phyloP scores from a whole-genome alignment of 225 moss, liverwort and hornwort genomes.

The Pseudisothecium myosuroides region DNA sequence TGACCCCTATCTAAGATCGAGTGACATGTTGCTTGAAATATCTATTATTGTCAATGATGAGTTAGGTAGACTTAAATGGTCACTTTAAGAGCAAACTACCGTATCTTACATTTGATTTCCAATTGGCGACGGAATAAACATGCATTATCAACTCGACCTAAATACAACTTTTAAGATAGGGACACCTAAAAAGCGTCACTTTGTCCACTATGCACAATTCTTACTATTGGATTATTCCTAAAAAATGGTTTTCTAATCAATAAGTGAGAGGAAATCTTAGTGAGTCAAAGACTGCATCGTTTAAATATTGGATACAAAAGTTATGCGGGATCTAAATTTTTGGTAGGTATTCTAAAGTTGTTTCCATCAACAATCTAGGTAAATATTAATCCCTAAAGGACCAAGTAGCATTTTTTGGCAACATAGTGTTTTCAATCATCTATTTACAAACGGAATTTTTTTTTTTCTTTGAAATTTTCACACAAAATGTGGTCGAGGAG shows the following conservation, averaged over 20 bases:
- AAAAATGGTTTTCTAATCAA: background rate
- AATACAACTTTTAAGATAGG: too few species aligned
- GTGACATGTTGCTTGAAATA: too few species aligned
- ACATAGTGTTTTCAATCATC: too few species aligned
- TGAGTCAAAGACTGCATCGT: fast-evolving
- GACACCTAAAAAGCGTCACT: background rate
- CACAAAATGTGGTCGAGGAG: too few species aligned
- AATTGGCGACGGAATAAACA: background rate
- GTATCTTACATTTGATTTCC: background rate
- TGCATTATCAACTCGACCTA: fast-evolving
- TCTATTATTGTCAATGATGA: too few species aligned
- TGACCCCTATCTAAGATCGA: too few species aligned
- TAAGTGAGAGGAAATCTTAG: background rate
- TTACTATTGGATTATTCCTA: background rate
- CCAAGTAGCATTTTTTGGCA: too few species aligned
- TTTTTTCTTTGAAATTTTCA: too few species aligned
- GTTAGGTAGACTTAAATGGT: too few species aligned
- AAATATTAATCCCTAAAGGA: too few species aligned
- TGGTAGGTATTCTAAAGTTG: background rate
- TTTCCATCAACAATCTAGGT: background rate
- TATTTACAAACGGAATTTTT: too few species aligned
- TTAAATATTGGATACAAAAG: background rate
- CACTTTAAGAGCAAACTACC: too few species aligned
- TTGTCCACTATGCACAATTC: background rate
- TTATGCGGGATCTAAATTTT: background rate